Base-by-base conservation (phyloP, 2,329 filamentous ascomycete genomes). In the Orbilia brochopaga region DNA sequence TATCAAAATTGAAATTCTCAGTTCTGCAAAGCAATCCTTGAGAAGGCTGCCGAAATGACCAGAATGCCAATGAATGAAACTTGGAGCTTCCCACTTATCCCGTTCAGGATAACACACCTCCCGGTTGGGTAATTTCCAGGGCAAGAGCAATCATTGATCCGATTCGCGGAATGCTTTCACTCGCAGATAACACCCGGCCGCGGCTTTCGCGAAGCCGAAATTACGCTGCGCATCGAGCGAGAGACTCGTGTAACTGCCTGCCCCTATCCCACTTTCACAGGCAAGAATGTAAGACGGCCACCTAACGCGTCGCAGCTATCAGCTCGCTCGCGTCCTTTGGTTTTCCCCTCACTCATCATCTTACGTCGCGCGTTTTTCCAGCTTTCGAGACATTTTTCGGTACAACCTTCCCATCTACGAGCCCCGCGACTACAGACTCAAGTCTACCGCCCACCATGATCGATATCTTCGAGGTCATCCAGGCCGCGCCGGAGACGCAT, bases 401-500 rank as follows among this genome's bases (percentile, higher is more conserved):
- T 23, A 17, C 19, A 7, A 21, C 15, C 48, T 19, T 32, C 21
- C 2, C 30, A 24, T n/a, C 4, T 42, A 21, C 21, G n/a, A 37
- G 27, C 17, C 17, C 46, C 27, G n/a, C 40, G 30, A 35, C 15
- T n/a, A 7, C 50, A 11, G 11, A 23, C 23, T 8, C 17, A 2
- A 17, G 40, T 23, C 21, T 23, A 23, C 21, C 52, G 6, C 15
- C 13, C 23, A 55, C 48, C 15, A 70, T 70, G 66, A 56, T 50
- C 1, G 66, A 64, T n/a, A 64, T 70, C 48, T 70, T 64, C 42
- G 55, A 70, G 54, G 50, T 64, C n/a, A 70, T 70, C 53, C 53
- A 62, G 23, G 63, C 66, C 46, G 66, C 66, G 60, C 50, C 66
- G 37, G 66, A 70, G 50, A 53, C 63, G 61, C 66, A 70, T 59